phyloP scores from a whole-genome alignment of 306 rosid species.

The Prunus armeniaca region DNA sequence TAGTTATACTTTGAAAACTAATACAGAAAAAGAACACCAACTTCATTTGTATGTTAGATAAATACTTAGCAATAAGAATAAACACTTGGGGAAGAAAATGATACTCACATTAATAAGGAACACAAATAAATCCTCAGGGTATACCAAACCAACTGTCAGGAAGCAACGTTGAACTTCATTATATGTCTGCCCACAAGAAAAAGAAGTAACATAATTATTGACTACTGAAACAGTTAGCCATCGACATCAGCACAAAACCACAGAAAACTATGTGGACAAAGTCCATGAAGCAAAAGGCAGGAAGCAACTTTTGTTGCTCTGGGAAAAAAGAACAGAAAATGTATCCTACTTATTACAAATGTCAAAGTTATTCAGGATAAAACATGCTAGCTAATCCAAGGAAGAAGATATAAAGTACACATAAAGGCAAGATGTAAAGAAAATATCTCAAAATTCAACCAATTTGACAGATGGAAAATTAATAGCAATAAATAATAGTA shows the following conservation, averaged over 20 bases:
- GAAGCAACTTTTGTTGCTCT: not conserved
- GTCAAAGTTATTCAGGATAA: not conserved
- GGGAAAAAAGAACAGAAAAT: not conserved
- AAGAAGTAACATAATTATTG: slow-evolving; percentile 7
- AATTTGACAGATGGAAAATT: slow-evolving; percentile 8
- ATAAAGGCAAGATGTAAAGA: not conserved
- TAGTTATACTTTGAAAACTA: not conserved
- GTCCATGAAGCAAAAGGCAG: not conserved
- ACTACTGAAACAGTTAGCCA: not conserved
- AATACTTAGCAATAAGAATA: not conserved
- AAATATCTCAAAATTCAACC: slow-evolving; percentile 23
- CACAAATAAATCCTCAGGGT: slow-evolving; percentile 84
- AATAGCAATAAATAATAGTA: too few relatives aligned
- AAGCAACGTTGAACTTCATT: slow-evolving; percentile 96
- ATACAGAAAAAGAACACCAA: not conserved
- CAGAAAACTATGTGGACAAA: not conserved
- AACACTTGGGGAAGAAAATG: slow-evolving; percentile 9
- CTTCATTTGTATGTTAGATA: not conserved
- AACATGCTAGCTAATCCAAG: not conserved
- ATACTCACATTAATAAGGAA: slow-evolving; percentile 82
- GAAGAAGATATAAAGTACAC: slow-evolving; percentile 19
- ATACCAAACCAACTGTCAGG: slow-evolving; percentile 85
- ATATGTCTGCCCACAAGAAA: slow-evolving; percentile 62
- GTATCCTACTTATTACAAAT: not conserved
- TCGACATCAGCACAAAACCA: not conserved